A percentile compares a stretch with the other conserved stretches of the same genome.
These are phyloP conservation scores for Torulaspora quercuum DNA, from an alignment of 805 yeast species.

Conservation along the genomic window DNA sequence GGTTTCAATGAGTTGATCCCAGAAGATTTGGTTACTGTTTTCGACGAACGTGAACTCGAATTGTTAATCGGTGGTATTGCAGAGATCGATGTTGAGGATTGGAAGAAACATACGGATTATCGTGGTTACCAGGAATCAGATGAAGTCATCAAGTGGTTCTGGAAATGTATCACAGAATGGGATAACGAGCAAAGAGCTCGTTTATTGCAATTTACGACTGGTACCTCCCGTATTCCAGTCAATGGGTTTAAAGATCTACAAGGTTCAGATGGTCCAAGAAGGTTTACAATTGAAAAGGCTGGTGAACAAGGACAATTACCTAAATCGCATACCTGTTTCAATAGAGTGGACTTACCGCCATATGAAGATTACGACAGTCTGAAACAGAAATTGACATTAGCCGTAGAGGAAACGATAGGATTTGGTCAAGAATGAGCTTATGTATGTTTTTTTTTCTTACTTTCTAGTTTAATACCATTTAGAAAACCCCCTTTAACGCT, in stretches of 20 bases:
- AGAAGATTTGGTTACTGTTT: conserved; percentile 91
- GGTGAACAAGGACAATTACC: conserved; percentile 93
- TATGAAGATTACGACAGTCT: conserved; percentile 78
- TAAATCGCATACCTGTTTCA: conserved; percentile 97
- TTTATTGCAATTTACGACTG: conserved; percentile 93
- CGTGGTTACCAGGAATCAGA: conserved; percentile 96
- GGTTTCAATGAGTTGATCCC: conserved; percentile 98
- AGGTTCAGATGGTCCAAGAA: conserved; percentile 98
- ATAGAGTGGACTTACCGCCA: conserved; percentile 96
- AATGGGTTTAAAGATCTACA: conserved; percentile 98
- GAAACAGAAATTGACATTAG: conserved; percentile 87
- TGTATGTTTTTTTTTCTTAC: conserved; percentile 1
- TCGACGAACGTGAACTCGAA: conserved; percentile 96
- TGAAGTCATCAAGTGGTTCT: conserved; percentile 97
- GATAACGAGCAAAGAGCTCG: conserved; percentile 96
- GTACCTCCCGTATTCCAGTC: conserved; percentile 98
- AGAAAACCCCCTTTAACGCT: conserved; percentile 5
- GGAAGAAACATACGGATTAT: conserved; percentile 99
- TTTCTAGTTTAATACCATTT: conserved; percentile 7
- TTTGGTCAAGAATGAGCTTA: conserved; percentile 85
- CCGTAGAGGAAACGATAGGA: conserved; percentile 98
- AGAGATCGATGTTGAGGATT: conserved; percentile 95
- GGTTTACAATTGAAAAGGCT: conserved; percentile 97
- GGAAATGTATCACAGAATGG: conserved; percentile 92
- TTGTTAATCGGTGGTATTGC: conserved; percentile 96